A percentile compares a stretch with the other conserved stretches of the same genome.
Conservation (phyloP, 495 filamentous ascomycete species). For the Cairneyella variabilis region DNA sequence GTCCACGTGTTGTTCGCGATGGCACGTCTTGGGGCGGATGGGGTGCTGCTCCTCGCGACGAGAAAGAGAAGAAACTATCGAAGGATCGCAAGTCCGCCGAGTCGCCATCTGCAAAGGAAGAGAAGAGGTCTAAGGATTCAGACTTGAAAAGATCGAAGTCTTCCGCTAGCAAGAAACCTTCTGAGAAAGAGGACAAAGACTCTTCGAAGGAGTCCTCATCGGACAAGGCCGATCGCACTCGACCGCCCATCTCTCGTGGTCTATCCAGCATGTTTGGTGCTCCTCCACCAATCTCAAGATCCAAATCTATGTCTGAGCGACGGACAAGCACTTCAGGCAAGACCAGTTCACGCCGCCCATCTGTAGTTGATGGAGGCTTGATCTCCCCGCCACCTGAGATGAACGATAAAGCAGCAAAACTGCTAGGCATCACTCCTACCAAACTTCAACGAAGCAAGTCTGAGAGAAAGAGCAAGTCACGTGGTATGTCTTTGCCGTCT, state of each 20-base stretch:
- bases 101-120: constrained; percentile 36
- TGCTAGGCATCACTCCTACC: constrained; percentile 40
- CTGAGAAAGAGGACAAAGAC: constrained; percentile 26
- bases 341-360: constrained; percentile 43
- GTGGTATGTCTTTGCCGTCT: constrained; percentile 9
- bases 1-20: constrained; percentile 43
- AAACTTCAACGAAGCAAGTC: constrained; percentile 34
- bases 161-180: constrained; percentile 30
- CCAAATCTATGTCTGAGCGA: constrained; percentile 47
- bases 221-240: constrained; percentile 36
- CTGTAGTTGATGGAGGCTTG: constrained; percentile 39
- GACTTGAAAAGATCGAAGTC: constrained; percentile 32
- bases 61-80: constrained; percentile 43
- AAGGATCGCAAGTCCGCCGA: constrained; percentile 30
- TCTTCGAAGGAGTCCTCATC: constrained; percentile 39
- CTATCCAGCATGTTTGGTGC: constrained; percentile 46
- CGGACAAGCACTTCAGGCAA: constrained; percentile 31
- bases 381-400: constrained; percentile 48
- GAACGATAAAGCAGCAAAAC: constrained; percentile 48
- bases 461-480: constrained; percentile 30
- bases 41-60: constrained; percentile 34
- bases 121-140: constrained; percentile 26
- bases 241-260: constrained; percentile 33
- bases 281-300: constrained; percentile 47
- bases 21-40: constrained; percentile 36